Conservation (phyloP, 345 rosid species). For the Psidium friedrichsthalianum region DNA sequence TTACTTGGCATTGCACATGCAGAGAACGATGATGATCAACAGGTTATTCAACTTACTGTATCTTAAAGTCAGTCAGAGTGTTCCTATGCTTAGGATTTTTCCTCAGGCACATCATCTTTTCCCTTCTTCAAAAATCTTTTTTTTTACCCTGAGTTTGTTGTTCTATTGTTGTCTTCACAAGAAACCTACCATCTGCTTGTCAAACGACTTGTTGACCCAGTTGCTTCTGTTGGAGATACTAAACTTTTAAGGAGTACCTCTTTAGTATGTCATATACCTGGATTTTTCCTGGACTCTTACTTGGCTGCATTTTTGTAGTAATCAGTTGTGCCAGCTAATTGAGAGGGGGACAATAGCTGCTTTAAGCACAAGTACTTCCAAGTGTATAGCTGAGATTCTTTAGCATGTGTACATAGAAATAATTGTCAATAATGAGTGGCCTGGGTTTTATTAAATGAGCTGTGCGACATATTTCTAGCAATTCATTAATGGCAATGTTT, state of each 20-base stretch:
- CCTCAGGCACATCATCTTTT: neutral
- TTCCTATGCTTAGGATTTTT: neutral
- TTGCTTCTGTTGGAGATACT: neutral
- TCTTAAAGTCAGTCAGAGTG: neutral
- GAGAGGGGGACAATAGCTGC: neutral
- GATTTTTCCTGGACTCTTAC: neutral
- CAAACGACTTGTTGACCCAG: neutral
- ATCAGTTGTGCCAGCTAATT: neutral
- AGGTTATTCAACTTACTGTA: slow-evolving; percentile 32
- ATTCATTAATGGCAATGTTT: neutral
- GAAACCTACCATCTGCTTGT: neutral
- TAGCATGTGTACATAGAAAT: neutral
- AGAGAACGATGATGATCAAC: slow-evolving; percentile 99
- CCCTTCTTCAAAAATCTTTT: neutral
- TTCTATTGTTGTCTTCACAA: neutral
- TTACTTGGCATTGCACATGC: slow-evolving; percentile 97
- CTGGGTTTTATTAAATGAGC: neutral
- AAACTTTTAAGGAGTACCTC: neutral
- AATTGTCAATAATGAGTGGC: neutral
- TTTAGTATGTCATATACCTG: neutral
- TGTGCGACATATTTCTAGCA: neutral
- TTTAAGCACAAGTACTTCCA: neutral
- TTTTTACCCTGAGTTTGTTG: neutral
- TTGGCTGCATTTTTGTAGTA: neutral
- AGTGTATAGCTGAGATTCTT: neutral